Evolutionary conservation across 139 green algal genomes (phyloP), one percentile per base, ranked within the genome.

Genomic region (Zygnema cylindricum): DNA sequence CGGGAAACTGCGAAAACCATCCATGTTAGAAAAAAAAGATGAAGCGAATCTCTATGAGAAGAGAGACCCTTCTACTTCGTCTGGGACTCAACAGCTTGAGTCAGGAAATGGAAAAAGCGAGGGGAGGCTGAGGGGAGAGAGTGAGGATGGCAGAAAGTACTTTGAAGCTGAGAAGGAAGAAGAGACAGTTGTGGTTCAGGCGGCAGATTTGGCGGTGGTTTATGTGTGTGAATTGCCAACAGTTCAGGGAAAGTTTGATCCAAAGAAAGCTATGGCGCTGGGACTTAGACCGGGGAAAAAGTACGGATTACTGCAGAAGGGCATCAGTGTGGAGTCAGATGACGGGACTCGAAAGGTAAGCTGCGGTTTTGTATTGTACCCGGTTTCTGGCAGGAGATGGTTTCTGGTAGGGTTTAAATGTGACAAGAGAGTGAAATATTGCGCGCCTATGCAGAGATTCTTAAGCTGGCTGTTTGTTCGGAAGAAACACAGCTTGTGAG

Each of bases 221-320:
- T 92, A 92, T 69, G 86, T 92, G 0, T 95, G 93, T 71, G 86
- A 96, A 88, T 88, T 99, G 75, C 78, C 94, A 0, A 91, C 88
- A 32, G 93, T 95, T 22, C 93, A 94, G 1, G 97, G 97, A 85
- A 98, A 98, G 90, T 98, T 99, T 81, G 84, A 96, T 71, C 93
- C 94, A 0, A 81, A 96, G 54, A 95, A 95, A 69, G 97, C 97
- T 0, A 82, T 87, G 1, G 88, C 86, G 76, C 92, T 98, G 78
- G 96, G 95, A 21, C 93, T 99, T 30, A 89, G 87, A 0, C 86
- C 78, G 21, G 96, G 95, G 23, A 93, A 94, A 36, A n/a, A 93
- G 54, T 96, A 94, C 55, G 96, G 94, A 1, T 78, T 93, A 78
- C 95, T 99, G 55, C 93, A 95, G 81, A 89, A 85, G 0, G 97